Base-by-base conservation (phyloP, 768 basidiomycete species). In the Russula abietina region DNA sequence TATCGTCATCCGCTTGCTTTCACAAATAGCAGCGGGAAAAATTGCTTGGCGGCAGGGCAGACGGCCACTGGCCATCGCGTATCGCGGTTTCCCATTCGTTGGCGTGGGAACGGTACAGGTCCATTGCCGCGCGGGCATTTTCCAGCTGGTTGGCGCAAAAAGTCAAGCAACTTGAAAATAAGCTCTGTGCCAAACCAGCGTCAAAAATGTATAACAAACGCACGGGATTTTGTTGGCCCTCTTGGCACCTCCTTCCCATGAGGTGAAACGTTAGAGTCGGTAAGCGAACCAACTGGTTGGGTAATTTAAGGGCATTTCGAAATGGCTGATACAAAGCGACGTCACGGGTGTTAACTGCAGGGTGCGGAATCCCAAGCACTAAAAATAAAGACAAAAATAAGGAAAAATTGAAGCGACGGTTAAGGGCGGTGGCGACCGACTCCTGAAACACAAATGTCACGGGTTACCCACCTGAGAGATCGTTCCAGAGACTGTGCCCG, bases 261-360 rank as follows among this genome's bases (percentile, higher is more conserved):
- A 93, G 80, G 68, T 86, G 86, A 88, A 88, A 91, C 71, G 85
- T 83, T 17, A 93, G 77, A 5, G 91, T 93, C 69, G 84, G 86
- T 39, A 93, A 77, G 30, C 91, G 89, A 64, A 90, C 75, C 54
- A 84, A 72, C 67, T 88, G 85, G 69, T 86, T 83, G 7, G 83
- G 83, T 30, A 81, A 80, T 28, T 83, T 81, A 57, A 92, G 74
- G 1, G 87, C 82, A 60, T 84, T 87, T 69, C 88, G 81, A 70
- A 91, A 92, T 0, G 90, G 90, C 76, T 88, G 81, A 73, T 90
- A 93, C 36, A 93, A 74, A 4, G 85, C 90, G 57, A 91, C 88
- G 70, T 93, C 91, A 55, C 91, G 82, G 14, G 91, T 92, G 54
- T 79, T 78, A 9, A 87, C 85, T 17, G 89, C 89, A 38, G 86